Evolutionary conservation across 129 eudicot genomes (phyloP), one percentile per base, ranked within the genome.

Genomic region (Escallonia rubra): DNA sequence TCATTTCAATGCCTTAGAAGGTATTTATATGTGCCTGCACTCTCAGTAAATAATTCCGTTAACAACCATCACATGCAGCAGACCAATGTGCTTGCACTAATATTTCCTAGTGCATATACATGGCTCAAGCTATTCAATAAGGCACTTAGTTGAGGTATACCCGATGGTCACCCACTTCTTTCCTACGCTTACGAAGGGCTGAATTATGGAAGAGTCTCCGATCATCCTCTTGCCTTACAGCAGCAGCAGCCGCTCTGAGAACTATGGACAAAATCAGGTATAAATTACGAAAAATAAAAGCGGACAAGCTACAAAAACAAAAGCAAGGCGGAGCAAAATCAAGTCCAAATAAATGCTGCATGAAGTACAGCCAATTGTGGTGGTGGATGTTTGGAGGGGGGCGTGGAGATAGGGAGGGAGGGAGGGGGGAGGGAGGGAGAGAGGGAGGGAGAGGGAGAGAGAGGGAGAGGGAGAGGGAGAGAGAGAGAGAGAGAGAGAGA

Each of bases 171-270:
- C 90, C 85, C 45, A 78, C 81, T 73, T 88, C 98, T 78, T 84
- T 88, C 74, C 98, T 76, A 56, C 95, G 95, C 78, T 92, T 92
- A 45, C 98, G 76, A 48, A 88, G 78, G 62, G 91, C 66, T 68
- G 96, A 90, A 80, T 92, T 92, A 71, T 89, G 96, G 78, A 92
- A 92, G 40, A 92, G 96, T 62, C 96, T 80, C 70, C 89, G 79
- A 68, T 92, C 96, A 88, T 92, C 96, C 87, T 92, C 98, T 53
- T 91, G 89, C 83, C 84, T 92, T 64, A 89, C 96, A 63, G 98
- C 95, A 71, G 85, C 75, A 54, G 98, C 96, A 13, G 98, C 98
- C 55, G 98, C 96, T 83, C 98, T 92, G 67, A 92, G 71, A 74
- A 91, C 98, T 92, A 85, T 63, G 51, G 10, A 79, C 44, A 43